A percentile compares a stretch with the other conserved stretches of the same genome.
Evolutionary conservation across 192 early-diverging fungal genomes (phyloP).

Genomic region (Coemansia sp.): DNA sequence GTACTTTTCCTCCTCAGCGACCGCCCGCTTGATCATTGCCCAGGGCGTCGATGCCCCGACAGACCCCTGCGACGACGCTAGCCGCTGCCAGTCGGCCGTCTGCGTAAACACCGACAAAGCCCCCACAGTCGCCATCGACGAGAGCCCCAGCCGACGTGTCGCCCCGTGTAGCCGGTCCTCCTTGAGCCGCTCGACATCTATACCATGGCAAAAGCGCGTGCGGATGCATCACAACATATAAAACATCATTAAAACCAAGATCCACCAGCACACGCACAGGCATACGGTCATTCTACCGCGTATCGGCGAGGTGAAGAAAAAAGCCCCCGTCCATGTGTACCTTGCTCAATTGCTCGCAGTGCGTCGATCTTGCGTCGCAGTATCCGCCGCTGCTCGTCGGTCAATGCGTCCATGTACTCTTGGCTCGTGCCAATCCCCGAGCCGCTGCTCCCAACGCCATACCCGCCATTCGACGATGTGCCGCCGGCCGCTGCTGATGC

Average conservation of each 20-base stretch:
- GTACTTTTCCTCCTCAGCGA: constrained; percentile 53
- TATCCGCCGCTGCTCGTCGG: constrained; percentile 41
- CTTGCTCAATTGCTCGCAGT: constrained; percentile 32
- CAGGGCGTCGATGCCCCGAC: constrained; percentile 24
- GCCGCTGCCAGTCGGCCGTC: constrained; percentile 22
- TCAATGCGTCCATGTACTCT: constrained; percentile 20
- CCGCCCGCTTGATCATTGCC: constrained; percentile 51
- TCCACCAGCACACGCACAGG: background rate
- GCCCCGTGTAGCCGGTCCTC: constrained; percentile 18
- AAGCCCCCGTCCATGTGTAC: too few species aligned
- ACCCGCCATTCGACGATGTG: constrained; percentile 7
- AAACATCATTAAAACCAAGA: too few species aligned
- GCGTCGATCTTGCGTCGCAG: constrained; percentile 44
- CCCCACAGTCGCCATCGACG: constrained; percentile 16
- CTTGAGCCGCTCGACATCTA: constrained; percentile 38
- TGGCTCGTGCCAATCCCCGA: constrained; percentile 1
- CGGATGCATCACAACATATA: too few species aligned
- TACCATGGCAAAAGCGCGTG: too few species aligned
- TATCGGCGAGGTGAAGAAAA: too few species aligned
- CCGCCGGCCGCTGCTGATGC: constrained; percentile 8
- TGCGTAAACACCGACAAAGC: constrained; percentile 26
- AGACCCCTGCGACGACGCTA: constrained; percentile 6
- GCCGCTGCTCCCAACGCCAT: constrained; percentile 2
- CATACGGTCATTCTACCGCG: background rate
- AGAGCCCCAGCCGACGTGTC: constrained; percentile 11